Base-by-base conservation (phyloP, 2,329 filamentous ascomycete species). In the Fusarium papillatum region DNA sequence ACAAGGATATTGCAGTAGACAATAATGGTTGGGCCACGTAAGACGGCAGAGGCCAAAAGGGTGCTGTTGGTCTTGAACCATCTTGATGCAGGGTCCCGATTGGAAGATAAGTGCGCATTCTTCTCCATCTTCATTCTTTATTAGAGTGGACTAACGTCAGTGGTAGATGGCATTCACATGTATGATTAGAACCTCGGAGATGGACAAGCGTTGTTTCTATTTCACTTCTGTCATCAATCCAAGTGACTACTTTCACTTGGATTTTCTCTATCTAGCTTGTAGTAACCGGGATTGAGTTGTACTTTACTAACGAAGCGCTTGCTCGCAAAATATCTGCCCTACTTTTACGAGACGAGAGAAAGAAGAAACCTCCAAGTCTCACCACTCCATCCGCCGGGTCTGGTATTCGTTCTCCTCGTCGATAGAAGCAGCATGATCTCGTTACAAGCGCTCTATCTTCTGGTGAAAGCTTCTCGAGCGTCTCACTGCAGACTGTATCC, bases 401-500 rank as follows among this genome's bases (percentile, higher is more conserved):
- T 29, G 59, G 59, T 62, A 62, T 62, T 5, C 5, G 22, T 24
- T 62, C 59, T 26, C 59, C 59, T 26, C 38, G 24, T 29, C 59
- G 17, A 41, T 19, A 62, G 59, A 62, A 62, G 36, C 38, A 62
- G 17, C 34, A 39, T 26, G 59, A 43, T 22, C 38, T 62, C 11
- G 59, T 62, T 7, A 62, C 38, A n/a, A 62, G 59, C 1, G 59
- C 59, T 13, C 59, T 17, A 62, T 62, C 22, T 10, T 43, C 17
- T 5, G 36, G 17, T 5, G 34, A 62, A 14, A 62, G 22, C 38
- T 43, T 41, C 17, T 43, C 38, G 2, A 62, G 38, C 13, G 38
- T 62, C 24, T 62, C 59, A 24, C 59, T 66, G 29, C 70, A 75
- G n/a, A 73, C 66, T 13, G 72, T 70, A 31, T 75, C 74, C 7